phyloP scores from a whole-genome alignment of 345 rosid genomes.

The Salix dunnii region DNA sequence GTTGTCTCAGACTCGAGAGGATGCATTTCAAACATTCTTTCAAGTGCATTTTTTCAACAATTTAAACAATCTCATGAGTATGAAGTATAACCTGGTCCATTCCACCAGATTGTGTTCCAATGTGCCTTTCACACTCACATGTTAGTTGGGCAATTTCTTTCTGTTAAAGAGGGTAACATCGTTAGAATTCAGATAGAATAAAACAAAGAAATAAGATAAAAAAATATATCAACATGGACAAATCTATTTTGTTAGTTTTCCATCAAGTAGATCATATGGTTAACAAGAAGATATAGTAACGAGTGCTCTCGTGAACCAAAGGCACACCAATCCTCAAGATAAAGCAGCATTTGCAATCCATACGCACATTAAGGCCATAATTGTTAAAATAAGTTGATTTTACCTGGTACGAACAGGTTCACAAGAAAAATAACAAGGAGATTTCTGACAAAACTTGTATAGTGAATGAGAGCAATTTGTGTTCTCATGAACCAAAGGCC shows the following conservation, averaged over 20 bases:
- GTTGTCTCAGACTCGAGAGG: background rate
- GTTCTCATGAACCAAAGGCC: background rate
- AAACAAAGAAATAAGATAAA: background rate
- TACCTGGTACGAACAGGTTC: background rate
- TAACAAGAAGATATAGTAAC: background rate
- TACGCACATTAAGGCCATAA: background rate
- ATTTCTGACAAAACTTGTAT: background rate
- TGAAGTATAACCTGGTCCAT: constrained; percentile 81
- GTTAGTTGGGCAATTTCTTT: constrained; percentile 96
- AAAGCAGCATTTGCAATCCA: background rate
- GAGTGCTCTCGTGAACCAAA: background rate
- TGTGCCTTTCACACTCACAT: constrained; percentile 88
- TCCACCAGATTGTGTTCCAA: constrained; percentile 99
- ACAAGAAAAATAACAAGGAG: background rate
- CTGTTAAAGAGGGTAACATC: constrained; percentile 35
- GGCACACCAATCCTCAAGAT: background rate
- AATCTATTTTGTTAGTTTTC: background rate
- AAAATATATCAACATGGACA: background rate
- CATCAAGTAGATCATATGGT: background rate
- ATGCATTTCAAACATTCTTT: background rate
- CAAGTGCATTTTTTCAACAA: background rate
- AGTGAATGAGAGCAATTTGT: background rate
- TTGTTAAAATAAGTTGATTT: background rate
- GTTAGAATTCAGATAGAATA: background rate
- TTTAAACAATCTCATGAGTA: background rate